Conservation (phyloP, 2,329 filamentous ascomycete genomes). For the Penicillium palitans region DNA sequence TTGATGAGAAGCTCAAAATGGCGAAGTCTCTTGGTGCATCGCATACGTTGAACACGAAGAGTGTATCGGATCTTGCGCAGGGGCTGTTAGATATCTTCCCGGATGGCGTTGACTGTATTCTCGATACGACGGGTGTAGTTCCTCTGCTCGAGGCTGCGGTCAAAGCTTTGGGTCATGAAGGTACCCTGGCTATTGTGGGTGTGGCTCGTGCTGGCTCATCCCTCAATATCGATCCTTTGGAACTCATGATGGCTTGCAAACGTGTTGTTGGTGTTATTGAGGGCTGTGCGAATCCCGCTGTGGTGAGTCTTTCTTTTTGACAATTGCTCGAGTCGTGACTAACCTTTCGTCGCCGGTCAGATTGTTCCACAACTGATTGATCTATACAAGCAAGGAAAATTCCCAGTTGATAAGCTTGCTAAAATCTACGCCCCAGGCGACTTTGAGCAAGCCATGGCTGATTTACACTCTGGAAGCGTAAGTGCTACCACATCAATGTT, state of each 20-base stretch:
- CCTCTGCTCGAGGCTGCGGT: constrained; percentile 33
- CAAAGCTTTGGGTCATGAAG: constrained; percentile 32
- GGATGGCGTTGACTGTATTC: constrained; percentile 29
- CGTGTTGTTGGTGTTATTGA: constrained; percentile 37
- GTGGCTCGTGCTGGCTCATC: constrained; percentile 28
- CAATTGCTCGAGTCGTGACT: not conserved
- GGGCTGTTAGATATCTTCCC: constrained; percentile 30
- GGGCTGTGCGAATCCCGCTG: constrained; percentile 31
- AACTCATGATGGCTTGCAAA: constrained; percentile 32
- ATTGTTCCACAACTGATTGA: constrained; percentile 36
- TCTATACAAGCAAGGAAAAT: constrained; percentile 35
- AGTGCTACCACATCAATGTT: not conserved
- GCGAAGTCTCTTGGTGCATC: constrained; percentile 50
- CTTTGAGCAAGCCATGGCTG: constrained; percentile 18
- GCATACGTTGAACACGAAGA: constrained; percentile 39
- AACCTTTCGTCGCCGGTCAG: constrained; percentile 13
- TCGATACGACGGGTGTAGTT: constrained; percentile 37
- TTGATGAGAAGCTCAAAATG: constrained; percentile 44
- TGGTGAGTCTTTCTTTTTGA: constrained; percentile 9
- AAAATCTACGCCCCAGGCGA: constrained; percentile 25
- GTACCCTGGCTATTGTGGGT: constrained; percentile 38
- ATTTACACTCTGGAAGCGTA: constrained; percentile 18
- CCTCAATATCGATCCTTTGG: constrained; percentile 29
- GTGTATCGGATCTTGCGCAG: constrained; percentile 28
- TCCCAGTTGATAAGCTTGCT: constrained; percentile 38